Base-by-base conservation (phyloP, 306 rosid species). In the Rosa chinensis region DNA sequence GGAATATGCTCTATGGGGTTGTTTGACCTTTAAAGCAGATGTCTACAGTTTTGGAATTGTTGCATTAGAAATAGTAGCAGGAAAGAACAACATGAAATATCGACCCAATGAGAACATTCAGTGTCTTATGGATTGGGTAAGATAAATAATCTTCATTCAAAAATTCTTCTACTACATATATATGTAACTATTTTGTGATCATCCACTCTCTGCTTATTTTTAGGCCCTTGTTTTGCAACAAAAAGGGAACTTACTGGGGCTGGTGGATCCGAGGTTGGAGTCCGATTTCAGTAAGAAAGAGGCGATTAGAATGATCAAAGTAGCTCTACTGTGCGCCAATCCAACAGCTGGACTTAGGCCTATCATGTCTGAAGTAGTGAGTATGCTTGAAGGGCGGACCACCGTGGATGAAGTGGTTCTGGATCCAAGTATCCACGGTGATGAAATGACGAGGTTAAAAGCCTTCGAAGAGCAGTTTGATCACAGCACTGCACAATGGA, bases 51-150 rank as follows among this genome's bases (percentile, higher is more conserved):
- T 56, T 18, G 81, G 81, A 0, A 58, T 78, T 1, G 81, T 78
- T 42, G 70, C 49, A 0, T 13, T 78, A 4, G 81, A 78, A 45
- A 55, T 71, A 18, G 70, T 78, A 55, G 52, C 75, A 14, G 81
- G 81, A 35, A 70, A 78, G 45, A 69, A 59, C 76, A 78, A 78
- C 67, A 43, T 72, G 74, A 78, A 61, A 14, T 91, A 86, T 50
- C 32, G 52, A 32, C 78, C 86, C 47, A 84, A 80, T 59, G 88
- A 89, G 82, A 78, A 91, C 87, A 70, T 89, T 89, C 9, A 88
- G 86, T 77, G 59, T 35, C 76, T 72, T 89, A 80, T 76, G 91
- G 96, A 16, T 81, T 89, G 87, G 92, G 92, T 66, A 91, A 77
- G 82, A 87, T 84, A 5, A 28, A 49, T 16, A 37, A 11, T 16